These are phyloP conservation scores for Trypanosoma melophagium DNA, from an alignment of 208 protist species.

Conservation along the genomic window DNA sequence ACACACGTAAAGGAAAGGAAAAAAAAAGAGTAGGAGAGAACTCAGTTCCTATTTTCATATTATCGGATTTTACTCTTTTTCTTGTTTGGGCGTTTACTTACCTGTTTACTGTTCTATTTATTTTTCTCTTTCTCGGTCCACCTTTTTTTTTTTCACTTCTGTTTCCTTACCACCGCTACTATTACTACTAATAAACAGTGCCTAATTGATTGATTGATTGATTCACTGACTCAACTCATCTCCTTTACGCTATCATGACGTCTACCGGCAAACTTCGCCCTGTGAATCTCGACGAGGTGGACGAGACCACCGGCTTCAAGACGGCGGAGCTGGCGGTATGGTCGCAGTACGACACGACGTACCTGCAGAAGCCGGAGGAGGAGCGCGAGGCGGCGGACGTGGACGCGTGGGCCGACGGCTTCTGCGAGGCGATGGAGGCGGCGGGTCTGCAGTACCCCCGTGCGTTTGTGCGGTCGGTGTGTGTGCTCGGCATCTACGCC, in stretches of 20 bases:
- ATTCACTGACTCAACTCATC: background rate
- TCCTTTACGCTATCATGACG: too few relatives aligned
- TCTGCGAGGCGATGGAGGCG: slow-evolving; percentile 67
- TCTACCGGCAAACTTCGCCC: too few relatives aligned
- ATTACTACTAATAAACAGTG: slow-evolving; percentile 13
- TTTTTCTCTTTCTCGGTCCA: background rate
- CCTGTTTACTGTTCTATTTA: background rate
- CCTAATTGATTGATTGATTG: slow-evolving; percentile 10
- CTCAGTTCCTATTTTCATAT: background rate
- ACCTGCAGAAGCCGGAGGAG: slow-evolving; percentile 58
- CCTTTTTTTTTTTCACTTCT: background rate
- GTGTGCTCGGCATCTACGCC: slow-evolving; percentile 82
- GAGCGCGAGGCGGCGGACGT: slow-evolving; percentile 66
- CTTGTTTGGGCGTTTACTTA: background rate
- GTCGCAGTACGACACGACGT: slow-evolving; percentile 64
- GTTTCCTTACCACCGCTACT: background rate
- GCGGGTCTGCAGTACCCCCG: slow-evolving; percentile 55
- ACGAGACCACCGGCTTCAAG: slow-evolving; percentile 83
- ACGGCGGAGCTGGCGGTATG: slow-evolving; percentile 75
- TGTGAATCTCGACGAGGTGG: slow-evolving; percentile 76
- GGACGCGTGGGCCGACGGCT: slow-evolving; percentile 75
- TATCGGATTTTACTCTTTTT: background rate
- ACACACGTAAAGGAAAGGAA: slow-evolving; percentile 8
- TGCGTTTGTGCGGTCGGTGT: slow-evolving; percentile 80
- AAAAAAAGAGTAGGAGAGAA: slow-evolving; percentile 24